These are phyloP conservation scores for Colletotrichum tropicale DNA, from an alignment of 2,329 filamentous ascomycete species.

Conservation along the genomic window DNA sequence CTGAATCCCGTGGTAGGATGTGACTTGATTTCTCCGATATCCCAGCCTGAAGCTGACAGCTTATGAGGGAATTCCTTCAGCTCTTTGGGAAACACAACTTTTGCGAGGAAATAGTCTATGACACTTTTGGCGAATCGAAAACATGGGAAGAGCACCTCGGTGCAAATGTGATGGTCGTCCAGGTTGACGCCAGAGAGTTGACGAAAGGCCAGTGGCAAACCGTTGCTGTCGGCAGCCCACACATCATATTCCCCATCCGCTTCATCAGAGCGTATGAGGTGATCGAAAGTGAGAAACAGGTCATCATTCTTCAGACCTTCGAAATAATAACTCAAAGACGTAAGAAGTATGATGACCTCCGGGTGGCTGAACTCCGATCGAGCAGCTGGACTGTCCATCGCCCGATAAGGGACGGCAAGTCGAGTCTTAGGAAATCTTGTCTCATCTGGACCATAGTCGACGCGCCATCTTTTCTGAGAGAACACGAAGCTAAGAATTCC, in stretches of 20 bases:
- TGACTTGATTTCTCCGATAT: slow-evolving; percentile 54
- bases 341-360: slow-evolving; percentile 61
- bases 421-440: slow-evolving; percentile 42
- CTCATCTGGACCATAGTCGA: slow-evolving; percentile 65
- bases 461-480: slow-evolving; percentile 64
- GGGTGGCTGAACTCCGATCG: slow-evolving; percentile 68
- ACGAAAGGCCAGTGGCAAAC: slow-evolving; percentile 39
- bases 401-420: slow-evolving; percentile 63
- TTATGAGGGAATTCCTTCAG: slow-evolving; percentile 68
- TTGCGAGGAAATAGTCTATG: slow-evolving; percentile 67
- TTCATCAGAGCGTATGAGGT: slow-evolving; percentile 57
- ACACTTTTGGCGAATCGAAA: slow-evolving; percentile 56
- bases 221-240: slow-evolving; percentile 46
- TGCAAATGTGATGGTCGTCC: slow-evolving; percentile 55
- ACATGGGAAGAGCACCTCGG: slow-evolving; percentile 52
- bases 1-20: slow-evolving; percentile 69
- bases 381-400: slow-evolving; percentile 60
- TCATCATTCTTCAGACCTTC: slow-evolving; percentile 56
- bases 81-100: slow-evolving; percentile 65
- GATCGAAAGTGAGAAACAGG: slow-evolving; percentile 48
- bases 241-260: slow-evolving; percentile 52
- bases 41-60: slow-evolving; percentile 71
- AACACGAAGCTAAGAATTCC: slow-evolving; percentile 60
- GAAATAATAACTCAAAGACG: slow-evolving; percentile 61
- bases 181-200: slow-evolving; percentile 61